Conservation (phyloP, 495 filamentous ascomycete genomes). For the Talaromyces adpressus region DNA sequence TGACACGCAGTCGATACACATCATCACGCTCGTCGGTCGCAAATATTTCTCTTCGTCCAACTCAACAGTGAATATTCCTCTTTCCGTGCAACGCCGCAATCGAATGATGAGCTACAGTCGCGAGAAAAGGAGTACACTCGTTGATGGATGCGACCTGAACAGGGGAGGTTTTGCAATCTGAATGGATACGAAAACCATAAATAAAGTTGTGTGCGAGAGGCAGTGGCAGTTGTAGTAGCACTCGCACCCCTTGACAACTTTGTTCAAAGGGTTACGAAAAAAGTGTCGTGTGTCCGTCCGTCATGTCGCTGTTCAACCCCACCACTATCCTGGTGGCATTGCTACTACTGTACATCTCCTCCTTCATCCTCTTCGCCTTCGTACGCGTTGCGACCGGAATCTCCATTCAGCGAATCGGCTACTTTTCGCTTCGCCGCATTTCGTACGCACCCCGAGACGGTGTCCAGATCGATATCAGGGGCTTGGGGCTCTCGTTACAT, state of each 20-base stretch:
- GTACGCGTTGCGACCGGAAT: slow-evolving; percentile 87
- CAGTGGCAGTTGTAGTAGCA: not conserved
- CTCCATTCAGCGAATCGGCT: slow-evolving; percentile 92
- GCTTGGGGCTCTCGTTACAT: slow-evolving; percentile 79
- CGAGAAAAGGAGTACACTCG: not conserved
- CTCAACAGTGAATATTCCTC: not conserved
- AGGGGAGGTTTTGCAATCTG: not conserved
- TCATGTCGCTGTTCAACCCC: slow-evolving; percentile 55
- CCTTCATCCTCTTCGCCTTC: slow-evolving; percentile 90
- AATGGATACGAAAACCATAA: not conserved
- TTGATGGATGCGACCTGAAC: not conserved
- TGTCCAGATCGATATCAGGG: slow-evolving; percentile 80
- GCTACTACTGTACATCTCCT: slow-evolving; percentile 79
- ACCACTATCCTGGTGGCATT: slow-evolving; percentile 79
- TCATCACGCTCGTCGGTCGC: not conserved
- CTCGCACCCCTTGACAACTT: not conserved
- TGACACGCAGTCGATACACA: not conserved
- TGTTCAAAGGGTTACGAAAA: not conserved
- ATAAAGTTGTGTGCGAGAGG: not conserved
- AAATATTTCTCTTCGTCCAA: not conserved
- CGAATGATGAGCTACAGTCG: not conserved
- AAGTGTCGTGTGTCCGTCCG: not conserved
- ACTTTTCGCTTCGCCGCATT: slow-evolving; percentile 82
- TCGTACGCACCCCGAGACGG: slow-evolving; percentile 83
- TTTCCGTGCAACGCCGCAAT: not conserved